Percentiles rank a stretch among this genome's conserved stretches.
Evolutionary conservation across 2,329 filamentous ascomycete species (phyloP).

Genomic region (Aspergillus pseudoviridinutans): DNA sequence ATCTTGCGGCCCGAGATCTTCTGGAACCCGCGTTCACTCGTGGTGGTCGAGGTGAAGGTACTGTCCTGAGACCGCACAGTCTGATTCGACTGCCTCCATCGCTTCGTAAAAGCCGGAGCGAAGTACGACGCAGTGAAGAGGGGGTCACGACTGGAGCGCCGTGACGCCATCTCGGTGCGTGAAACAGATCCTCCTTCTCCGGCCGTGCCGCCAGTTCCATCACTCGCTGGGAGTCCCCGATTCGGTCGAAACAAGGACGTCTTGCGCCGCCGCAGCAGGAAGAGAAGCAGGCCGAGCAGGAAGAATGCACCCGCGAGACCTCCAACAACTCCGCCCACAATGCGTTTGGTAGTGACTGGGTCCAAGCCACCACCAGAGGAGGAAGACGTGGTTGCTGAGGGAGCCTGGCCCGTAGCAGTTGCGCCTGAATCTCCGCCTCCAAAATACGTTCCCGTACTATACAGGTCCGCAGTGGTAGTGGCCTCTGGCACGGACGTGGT

Average conservation of each 20-base stretch:
- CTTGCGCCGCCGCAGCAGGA: conserved; percentile 48
- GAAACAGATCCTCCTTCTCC: conserved; percentile 11
- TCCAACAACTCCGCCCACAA: conserved; percentile 61
- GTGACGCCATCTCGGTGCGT: conserved; percentile 30
- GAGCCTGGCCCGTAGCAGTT: conserved; percentile 2
- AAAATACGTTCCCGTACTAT: not conserved
- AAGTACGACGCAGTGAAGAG: conserved; percentile 38
- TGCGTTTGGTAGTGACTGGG: conserved; percentile 42
- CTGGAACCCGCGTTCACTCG: conserved; percentile 45
- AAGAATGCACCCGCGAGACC: conserved; percentile 56
- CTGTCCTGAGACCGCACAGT: conserved; percentile 22
- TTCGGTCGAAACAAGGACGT: conserved; percentile 27
- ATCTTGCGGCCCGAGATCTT: conserved; percentile 49
- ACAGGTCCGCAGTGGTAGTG: conserved; percentile 1
- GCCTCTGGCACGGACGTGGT: conserved; percentile 3
- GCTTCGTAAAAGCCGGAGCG: conserved; percentile 37
- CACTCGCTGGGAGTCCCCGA: conserved; percentile 21
- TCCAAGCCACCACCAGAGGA: conserved; percentile 14
- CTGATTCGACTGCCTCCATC: conserved; percentile 36
- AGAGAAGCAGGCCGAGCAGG: conserved; percentile 38
- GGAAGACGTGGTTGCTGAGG: conserved; percentile 5
- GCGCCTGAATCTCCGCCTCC: conserved; percentile 11
- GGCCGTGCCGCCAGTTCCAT: conserved; percentile 13
- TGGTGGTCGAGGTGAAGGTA: conserved; percentile 31
- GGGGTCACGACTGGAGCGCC: conserved; percentile 36